These are phyloP conservation scores for Athelia psychrophila DNA, from an alignment of 1,284 basidiomycete genomes.

Conservation along the genomic window DNA sequence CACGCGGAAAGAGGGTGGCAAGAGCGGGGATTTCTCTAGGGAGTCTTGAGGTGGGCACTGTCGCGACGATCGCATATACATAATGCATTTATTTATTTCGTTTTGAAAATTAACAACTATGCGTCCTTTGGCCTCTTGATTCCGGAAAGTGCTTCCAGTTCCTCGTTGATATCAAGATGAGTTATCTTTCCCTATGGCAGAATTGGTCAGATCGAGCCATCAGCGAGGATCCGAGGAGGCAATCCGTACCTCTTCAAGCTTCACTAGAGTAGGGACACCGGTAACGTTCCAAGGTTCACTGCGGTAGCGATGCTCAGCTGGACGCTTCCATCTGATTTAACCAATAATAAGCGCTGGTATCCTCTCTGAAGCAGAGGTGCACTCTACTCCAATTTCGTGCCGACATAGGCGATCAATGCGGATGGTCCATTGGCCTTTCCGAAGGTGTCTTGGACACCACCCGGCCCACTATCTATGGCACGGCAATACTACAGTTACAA, in stretches of 20 bases:
- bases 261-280: conserved; percentile 73
- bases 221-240: conserved; percentile 2
- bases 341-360: conserved; percentile 1
- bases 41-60: background rate
- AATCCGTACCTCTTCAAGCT: conserved; percentile 58
- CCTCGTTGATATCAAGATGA: no score
- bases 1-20: conserved; percentile 68
- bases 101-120: no score
- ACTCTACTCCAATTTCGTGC: conserved; percentile 63
- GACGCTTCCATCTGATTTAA: conserved; percentile 60
- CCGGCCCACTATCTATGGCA: conserved; percentile 61
- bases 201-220: background rate
- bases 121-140: no score
- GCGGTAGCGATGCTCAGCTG: conserved; percentile 58
- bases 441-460: conserved; percentile 59
- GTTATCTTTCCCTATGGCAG: no score
- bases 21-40: conserved; percentile 60
- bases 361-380: background rate
- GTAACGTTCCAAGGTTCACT: conserved; percentile 62
- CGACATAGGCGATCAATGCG: conserved; percentile 73
- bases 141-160: no score
- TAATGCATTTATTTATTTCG: no score
- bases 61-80: no score
- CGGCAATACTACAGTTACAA: conserved; percentile 43
- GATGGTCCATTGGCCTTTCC: conserved; percentile 48